Base-by-base conservation (phyloP, 345 rosid species). In the Eucalyptus melliodora region DNA sequence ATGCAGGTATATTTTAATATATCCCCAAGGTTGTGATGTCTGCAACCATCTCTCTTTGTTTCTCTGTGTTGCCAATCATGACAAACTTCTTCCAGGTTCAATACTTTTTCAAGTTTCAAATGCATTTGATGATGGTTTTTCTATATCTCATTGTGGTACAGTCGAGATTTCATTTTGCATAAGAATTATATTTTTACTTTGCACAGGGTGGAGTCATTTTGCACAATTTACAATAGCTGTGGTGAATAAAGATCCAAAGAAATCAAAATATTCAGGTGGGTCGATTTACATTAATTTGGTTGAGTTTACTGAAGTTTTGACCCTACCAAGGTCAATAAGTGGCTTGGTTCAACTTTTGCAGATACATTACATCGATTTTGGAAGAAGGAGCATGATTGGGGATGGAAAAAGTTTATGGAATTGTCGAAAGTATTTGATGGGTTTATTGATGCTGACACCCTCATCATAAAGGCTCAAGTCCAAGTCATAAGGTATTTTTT, bases 321-420 rank as follows among this genome's bases (percentile, higher is more conserved):
- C 30, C 85, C 87, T 86, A 16, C 37, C 86, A 34, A 7, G 56
- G 37, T 44, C 51, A 59, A 47, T 87, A 85, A 87, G 80, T 90
- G 51, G 92, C 92, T 88, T 90, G 86, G 86, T 88, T 85, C 27
- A 53, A 87, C 83, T 87, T 42, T 87, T 94, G 91, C 91, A 97
- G 99, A 97, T 94, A 95, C 99, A 37, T 91, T 97, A 65, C 98
- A 97, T 93, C 96, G 98, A 47, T 97, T 97, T 92, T 94, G 96
- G 91, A 96, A 97, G 95, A 95, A 96, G 92, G 99, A 97, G 94
- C 97, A 97, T 92, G 97, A 96, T 83, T 97, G 99, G 99, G 99
- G 98, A 7, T 96, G 99, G 99, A 96, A 96, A 92, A 97, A 97
- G 88, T 96, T 97, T 91, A 97, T 97, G 95, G 99, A 97, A 91